Base-by-base conservation (phyloP, 129 eudicot genomes). In the Lactuca saligna region DNA sequence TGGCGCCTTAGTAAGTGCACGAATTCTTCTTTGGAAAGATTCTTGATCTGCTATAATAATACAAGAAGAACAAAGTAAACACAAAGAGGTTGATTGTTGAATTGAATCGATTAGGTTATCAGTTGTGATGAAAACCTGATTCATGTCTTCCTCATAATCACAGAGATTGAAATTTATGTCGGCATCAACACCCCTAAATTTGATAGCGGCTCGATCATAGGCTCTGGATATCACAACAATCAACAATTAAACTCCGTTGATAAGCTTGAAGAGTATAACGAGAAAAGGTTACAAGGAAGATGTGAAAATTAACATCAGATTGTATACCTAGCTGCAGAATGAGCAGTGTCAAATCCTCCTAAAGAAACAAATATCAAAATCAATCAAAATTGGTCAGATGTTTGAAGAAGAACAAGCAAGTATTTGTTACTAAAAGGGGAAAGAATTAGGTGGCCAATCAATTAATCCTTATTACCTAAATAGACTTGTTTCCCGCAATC, bases 261-360 rank as follows among this genome's bases (percentile, higher is more conserved):
- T 61, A 34, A 79, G 5, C 54, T 67, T 8, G 53, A 60, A 10
- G 25, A 63, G 32, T 6, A 25, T 17, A 34, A 50, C 49, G 38
- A 32, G 46, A 8, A 1, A 10, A n/a, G 25, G 8, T 37, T 25
- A 20, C n/a, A 33, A 57, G 25, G 35, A 8, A 4, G 10, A 31
- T 5, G 15, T 3, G 31, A 42, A 14, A 50, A 58, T 13, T 54
- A 16, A 25, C 42, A 54, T 70, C 20, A 29, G 65, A 42, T 25
- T 41, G 42, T 42, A 58, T 72, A 90, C 97, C 97, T 85, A n/a
- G 97, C 97, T 0, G 97, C 97, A 53, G 91, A 81, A 84, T 84
- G 97, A 61, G 97, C 94, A 31, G 97, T 90, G 83, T 90, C 97
- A 82, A 90, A 90, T 80, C 97, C 97, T 82, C 95, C 95, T 88